These are phyloP conservation scores for Cutaneotrichosporon cyanovorans DNA, from an alignment of 1,284 basidiomycete species.

Conservation along the genomic window DNA sequence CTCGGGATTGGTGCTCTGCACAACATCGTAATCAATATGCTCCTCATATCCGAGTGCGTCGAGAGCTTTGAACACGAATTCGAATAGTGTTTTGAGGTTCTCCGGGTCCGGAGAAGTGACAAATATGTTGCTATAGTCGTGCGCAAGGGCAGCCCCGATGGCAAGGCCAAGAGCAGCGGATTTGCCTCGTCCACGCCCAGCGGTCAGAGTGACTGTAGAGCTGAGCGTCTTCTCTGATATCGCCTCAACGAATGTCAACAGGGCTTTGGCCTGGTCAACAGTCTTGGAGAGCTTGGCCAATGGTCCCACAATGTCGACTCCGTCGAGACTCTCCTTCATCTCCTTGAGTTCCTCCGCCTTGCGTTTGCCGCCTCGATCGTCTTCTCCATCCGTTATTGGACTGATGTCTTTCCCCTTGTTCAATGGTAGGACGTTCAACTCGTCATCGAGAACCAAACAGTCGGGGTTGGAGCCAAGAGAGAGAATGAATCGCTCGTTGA, in stretches of 20 bases:
- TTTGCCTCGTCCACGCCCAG: slow-evolving; percentile 91
- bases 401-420: slow-evolving; percentile 92
- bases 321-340: slow-evolving; percentile 70
- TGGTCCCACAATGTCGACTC: slow-evolving; percentile 81
- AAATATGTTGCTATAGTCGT: slow-evolving; percentile 97
- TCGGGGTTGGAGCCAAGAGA: slow-evolving; percentile 84
- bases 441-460: slow-evolving; percentile 92
- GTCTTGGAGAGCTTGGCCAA: slow-evolving; percentile 89
- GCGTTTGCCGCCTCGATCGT: slow-evolving; percentile 39
- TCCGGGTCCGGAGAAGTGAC: slow-evolving; percentile 96
- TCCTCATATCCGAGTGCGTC: slow-evolving; percentile 94
- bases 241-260: slow-evolving; percentile 87
- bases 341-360: slow-evolving; percentile 61
- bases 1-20: slow-evolving; percentile 87
- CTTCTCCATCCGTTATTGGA: slow-evolving; percentile 36
- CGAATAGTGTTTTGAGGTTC: slow-evolving; percentile 96
- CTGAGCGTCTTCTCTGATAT: slow-evolving; percentile 87
- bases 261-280: slow-evolving; percentile 80
- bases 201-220: slow-evolving; percentile 91
- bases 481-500: slow-evolving; percentile 97
- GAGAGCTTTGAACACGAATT: slow-evolving; percentile 96
- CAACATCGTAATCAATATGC: slow-evolving; percentile 93
- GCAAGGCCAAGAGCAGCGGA: slow-evolving; percentile 91
- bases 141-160: slow-evolving; percentile 84
- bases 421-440: slow-evolving; percentile 93